These are phyloP conservation scores for Candida sithepensis DNA, from an alignment of 805 yeast genomes.

Conservation along the genomic window DNA sequence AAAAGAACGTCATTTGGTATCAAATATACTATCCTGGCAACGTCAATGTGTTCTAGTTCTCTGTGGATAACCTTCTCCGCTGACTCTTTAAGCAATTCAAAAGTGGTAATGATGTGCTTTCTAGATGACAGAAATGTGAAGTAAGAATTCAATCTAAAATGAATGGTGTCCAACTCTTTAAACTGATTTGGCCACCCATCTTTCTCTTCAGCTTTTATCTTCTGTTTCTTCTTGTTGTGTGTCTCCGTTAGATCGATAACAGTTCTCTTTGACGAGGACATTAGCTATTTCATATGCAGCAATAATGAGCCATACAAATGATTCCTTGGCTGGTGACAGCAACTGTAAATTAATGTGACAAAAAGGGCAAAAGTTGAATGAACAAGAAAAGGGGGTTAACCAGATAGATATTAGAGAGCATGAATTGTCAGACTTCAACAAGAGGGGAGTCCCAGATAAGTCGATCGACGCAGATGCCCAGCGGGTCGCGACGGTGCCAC, in stretches of 20 bases:
- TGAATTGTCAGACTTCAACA: too few species aligned
- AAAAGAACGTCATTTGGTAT: conserved; percentile 68
- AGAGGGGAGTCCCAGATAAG: too few species aligned
- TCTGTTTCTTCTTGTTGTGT: background rate
- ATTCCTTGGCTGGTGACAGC: too few species aligned
- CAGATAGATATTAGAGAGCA: too few species aligned
- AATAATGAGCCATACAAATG: too few species aligned
- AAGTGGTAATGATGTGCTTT: conserved; percentile 57
- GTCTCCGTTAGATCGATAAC: background rate
- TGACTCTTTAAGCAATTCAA: conserved; percentile 48
- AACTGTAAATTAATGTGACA: too few species aligned
- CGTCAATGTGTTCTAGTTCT: conserved; percentile 46
- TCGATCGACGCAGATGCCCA: too few species aligned
- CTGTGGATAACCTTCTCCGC: conserved; percentile 48
- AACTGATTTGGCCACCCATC: conserved; percentile 30
- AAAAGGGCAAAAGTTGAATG: too few species aligned
- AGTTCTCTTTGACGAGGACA: background rate
- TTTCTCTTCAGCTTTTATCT: conserved; percentile 7
- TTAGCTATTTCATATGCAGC: background rate
- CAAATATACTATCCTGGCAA: conserved; percentile 58
- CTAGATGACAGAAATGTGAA: conserved; percentile 60
- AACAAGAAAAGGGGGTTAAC: too few species aligned
- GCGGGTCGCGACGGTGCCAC: too few species aligned
- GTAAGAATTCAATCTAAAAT: conserved; percentile 53
- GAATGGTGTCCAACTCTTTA: conserved; percentile 42